A percentile compares a stretch with the other conserved stretches of the same genome.
Conservation (phyloP, 768 basidiomycete genomes). For the Sistotremastrum suecicum region DNA sequence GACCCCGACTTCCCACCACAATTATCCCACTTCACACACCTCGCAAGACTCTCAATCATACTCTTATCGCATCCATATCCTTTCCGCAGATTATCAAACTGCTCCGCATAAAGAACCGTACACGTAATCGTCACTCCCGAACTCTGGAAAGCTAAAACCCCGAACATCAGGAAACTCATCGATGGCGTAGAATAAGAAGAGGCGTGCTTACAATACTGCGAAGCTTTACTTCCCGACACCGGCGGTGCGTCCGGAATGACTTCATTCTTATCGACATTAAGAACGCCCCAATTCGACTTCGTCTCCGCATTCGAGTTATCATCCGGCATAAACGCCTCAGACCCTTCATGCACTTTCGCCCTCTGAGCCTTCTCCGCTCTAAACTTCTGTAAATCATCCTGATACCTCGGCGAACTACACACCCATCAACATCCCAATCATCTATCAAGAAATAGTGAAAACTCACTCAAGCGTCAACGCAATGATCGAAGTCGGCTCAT, state of each 20-base stretch:
- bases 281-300: slow-evolving; percentile 84
- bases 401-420: slow-evolving; percentile 63
- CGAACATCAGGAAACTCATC: no score
- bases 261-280: slow-evolving; percentile 64
- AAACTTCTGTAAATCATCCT: slow-evolving; percentile 65
- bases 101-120: slow-evolving; percentile 89
- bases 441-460: not conserved
- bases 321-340: slow-evolving; percentile 88
- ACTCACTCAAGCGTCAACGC: slow-evolving; percentile 81
- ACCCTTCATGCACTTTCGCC: slow-evolving; percentile 40
- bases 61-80: slow-evolving; percentile 91
- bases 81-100: slow-evolving; percentile 85
- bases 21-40: slow-evolving; percentile 94
- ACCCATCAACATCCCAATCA: slow-evolving; percentile 6
- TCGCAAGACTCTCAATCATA: slow-evolving; percentile 83
- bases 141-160: slow-evolving; percentile 65
- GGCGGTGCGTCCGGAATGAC: slow-evolving; percentile 12
- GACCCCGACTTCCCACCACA: slow-evolving; percentile 95
- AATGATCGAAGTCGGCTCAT: slow-evolving; percentile 96
- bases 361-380: slow-evolving; percentile 60
- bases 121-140: slow-evolving; percentile 85
- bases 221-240: no score
- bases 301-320: slow-evolving; percentile 72
- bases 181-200: no score
- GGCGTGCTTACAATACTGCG: no score